Evolutionary conservation across 805 yeast species (phyloP).

Genomic region (Saccharomyces cerevisiae): DNA sequence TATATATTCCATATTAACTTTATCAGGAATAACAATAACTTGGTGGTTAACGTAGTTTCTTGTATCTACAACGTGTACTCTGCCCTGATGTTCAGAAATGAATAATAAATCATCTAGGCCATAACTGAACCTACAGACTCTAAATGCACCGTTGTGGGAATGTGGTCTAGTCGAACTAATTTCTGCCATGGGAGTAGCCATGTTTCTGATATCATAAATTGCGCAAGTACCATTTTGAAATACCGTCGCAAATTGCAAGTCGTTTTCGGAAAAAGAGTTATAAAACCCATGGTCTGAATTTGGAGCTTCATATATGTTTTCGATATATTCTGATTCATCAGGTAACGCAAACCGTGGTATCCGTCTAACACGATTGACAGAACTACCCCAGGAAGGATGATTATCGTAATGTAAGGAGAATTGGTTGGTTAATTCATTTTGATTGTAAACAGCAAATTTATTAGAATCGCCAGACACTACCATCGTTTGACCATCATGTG

Average conservation of each 20-base stretch:
- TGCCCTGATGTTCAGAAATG: constrained; percentile 75
- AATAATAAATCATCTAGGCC: constrained; percentile 70
- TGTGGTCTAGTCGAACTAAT: constrained; percentile 54
- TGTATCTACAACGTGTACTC: constrained; percentile 78
- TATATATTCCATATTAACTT: constrained; percentile 9
- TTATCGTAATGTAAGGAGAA: constrained; percentile 24
- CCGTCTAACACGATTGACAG: constrained; percentile 23
- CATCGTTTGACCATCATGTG: constrained; percentile 52
- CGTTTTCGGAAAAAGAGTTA: constrained; percentile 69
- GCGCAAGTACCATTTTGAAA: constrained; percentile 81
- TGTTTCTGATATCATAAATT: constrained; percentile 67
- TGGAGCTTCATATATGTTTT: constrained; percentile 41
- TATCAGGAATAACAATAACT: constrained; percentile 57
- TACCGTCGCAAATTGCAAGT: constrained; percentile 63
- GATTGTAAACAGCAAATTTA: constrained; percentile 46
- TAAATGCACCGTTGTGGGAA: constrained; percentile 53
- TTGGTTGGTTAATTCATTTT: constrained; percentile 27
- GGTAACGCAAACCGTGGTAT: constrained; percentile 26
- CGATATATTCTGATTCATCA: constrained; percentile 19
- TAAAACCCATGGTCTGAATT: constrained; percentile 77
- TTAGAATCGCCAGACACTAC: constrained; percentile 74
- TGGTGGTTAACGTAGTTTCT: constrained; percentile 68
- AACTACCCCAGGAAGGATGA: constrained; percentile 27
- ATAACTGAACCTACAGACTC: constrained; percentile 53
- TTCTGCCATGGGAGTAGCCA: constrained; percentile 43